A percentile compares a stretch with the other conserved stretches of the same genome.
These are phyloP conservation scores for Paramecium pentaurelia DNA, from an alignment of 73 alveolate genomes.

Conservation along the genomic window DNA sequence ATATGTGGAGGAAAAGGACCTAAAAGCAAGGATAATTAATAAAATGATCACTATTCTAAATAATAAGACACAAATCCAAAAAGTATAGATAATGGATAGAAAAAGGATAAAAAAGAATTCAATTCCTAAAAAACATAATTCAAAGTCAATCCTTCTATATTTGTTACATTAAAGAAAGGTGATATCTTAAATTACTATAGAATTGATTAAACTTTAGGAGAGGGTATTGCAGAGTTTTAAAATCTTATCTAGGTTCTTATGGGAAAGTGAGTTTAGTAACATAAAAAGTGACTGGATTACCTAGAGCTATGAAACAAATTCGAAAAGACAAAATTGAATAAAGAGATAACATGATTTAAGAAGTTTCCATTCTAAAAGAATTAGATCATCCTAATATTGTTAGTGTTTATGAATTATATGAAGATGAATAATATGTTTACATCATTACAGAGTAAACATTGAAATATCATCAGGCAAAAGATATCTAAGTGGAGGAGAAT, in stretches of 20 bases:
- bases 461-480: not conserved
- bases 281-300: conserved; percentile 36
- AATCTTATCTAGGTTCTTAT: not conserved
- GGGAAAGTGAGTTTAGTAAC: conserved; percentile 37
- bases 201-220: conserved; percentile 5
- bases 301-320: conserved; percentile 60
- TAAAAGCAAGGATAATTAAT: not conserved
- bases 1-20: not conserved
- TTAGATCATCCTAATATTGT: conserved; percentile 69
- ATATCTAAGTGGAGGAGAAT: conserved; percentile 62
- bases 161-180: conserved; percentile 18
- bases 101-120: not conserved
- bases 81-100: not conserved
- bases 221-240: not conserved
- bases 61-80: not conserved
- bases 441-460: conserved; percentile 52
- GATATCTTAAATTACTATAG: not conserved
- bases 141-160: conserved; percentile 2
- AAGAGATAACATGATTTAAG: conserved; percentile 45
- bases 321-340: conserved; percentile 46
- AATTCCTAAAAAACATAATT: not conserved
- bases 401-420: conserved; percentile 51
- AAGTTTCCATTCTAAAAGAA: conserved; percentile 53
- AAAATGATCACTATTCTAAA: not conserved
- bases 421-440: conserved; percentile 52